Conservation (phyloP, 106 monocot genomes). For the Amphibolis antarctica region DNA sequence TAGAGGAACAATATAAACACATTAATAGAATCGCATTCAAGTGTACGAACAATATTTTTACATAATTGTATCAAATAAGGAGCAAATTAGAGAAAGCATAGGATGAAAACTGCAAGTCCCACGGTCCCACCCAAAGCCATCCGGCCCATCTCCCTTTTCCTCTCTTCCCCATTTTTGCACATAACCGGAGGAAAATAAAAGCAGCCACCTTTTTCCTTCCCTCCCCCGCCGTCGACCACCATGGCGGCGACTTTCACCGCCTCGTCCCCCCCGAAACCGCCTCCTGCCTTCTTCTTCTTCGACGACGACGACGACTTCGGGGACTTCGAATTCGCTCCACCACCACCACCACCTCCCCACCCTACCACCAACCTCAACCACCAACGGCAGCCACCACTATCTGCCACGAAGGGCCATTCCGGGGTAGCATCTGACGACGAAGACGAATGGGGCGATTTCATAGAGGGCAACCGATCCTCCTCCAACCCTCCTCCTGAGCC, state of each 20-base stretch:
- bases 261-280: not conserved
- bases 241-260: slow-evolving; percentile 5
- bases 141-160: too few relatives aligned
- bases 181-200: not conserved
- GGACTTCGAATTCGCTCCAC: slow-evolving; percentile 26
- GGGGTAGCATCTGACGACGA: slow-evolving; percentile 5
- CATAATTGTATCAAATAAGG: too few relatives aligned
- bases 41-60: too few relatives aligned
- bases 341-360: not conserved
- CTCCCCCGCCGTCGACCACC: not conserved
- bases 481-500: not conserved
- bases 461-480: slow-evolving; percentile 1
- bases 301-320: slow-evolving; percentile 30
- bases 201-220: not conserved
- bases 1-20: too few relatives aligned
- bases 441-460: slow-evolving; percentile 39
- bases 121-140: too few relatives aligned
- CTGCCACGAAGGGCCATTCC: too few relatives aligned
- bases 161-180: not conserved
- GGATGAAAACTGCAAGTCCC: too few relatives aligned
- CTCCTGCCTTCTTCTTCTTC: not conserved
- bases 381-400: not conserved
- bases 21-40: too few relatives aligned
- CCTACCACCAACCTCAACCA: not conserved
- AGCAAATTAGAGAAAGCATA: too few relatives aligned